Conservation (phyloP, 1,284 basidiomycete species). For the Inonotus obliquus region DNA sequence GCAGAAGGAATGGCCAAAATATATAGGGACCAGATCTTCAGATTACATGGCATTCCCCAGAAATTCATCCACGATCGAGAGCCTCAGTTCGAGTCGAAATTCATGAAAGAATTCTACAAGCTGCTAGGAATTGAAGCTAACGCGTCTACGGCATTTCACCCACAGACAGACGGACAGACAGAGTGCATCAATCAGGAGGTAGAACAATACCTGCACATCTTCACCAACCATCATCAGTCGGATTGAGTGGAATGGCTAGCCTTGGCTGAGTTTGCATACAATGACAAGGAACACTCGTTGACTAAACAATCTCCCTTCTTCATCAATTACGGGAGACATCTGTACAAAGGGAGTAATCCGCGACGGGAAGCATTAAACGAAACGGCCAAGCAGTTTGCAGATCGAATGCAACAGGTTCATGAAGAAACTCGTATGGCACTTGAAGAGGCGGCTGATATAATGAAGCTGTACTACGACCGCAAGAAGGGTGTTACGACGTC, state of each 20-base stretch:
- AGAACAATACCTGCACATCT: background rate
- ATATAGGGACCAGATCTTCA: background rate
- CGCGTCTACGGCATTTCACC: slow-evolving; percentile 28
- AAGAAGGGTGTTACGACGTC: too few relatives aligned
- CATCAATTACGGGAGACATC: background rate
- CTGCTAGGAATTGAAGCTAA: background rate
- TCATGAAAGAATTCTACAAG: background rate
- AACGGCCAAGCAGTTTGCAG: too few relatives aligned
- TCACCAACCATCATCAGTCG: background rate
- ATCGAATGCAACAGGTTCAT: too few relatives aligned
- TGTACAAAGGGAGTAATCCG: too few relatives aligned
- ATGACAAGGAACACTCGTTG: background rate
- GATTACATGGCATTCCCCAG: background rate
- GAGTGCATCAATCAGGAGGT: slow-evolving; percentile 5
- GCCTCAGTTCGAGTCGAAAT: background rate
- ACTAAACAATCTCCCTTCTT: background rate
- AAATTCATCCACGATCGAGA: background rate
- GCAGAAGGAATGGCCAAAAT: background rate
- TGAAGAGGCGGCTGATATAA: too few relatives aligned
- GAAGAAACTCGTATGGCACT: too few relatives aligned
- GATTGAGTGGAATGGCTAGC: background rate
- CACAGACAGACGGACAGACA: slow-evolving; percentile 22
- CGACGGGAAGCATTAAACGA: too few relatives aligned
- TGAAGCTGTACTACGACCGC: too few relatives aligned
- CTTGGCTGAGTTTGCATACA: slow-evolving; percentile 1